Evolutionary conservation across 371 early-diverging fungal species (phyloP).

Genomic region (Smittium culicis): DNA sequence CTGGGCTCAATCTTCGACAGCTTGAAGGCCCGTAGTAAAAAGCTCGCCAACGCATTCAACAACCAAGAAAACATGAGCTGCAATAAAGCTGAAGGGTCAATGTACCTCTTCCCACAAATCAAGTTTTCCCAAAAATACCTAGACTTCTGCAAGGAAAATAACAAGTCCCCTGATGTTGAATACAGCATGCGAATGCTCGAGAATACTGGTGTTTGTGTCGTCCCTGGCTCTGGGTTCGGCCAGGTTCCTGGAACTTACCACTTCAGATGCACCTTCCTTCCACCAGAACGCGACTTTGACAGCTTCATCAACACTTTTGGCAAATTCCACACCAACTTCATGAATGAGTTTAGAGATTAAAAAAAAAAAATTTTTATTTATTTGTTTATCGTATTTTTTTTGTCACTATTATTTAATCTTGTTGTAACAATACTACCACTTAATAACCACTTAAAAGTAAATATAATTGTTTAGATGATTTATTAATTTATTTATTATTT

Average conservation of each 20-base stretch:
- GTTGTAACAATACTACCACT: neutral
- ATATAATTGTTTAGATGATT: too few species aligned
- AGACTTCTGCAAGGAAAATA: conserved; percentile 48
- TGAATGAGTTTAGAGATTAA: conserved; percentile 46
- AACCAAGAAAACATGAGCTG: conserved; percentile 70
- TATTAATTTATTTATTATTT: too few species aligned
- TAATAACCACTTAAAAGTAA: neutral
- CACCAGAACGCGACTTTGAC: conserved; percentile 82
- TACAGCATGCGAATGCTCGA: conserved; percentile 83
- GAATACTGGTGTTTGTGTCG: conserved; percentile 85
- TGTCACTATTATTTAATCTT: neutral
- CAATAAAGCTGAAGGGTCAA: conserved; percentile 80
- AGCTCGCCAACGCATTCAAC: conserved; percentile 67
- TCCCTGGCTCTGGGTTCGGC: conserved; percentile 81
- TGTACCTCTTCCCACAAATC: conserved; percentile 90
- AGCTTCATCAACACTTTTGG: conserved; percentile 57
- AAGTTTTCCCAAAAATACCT: conserved; percentile 57
- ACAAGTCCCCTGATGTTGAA: conserved; percentile 63
- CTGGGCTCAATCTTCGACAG: conserved; percentile 61
- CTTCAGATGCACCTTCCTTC: conserved; percentile 91
- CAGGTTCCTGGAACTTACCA: conserved; percentile 84
- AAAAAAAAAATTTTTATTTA: too few species aligned
- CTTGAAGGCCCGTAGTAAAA: conserved; percentile 58
- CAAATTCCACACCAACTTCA: conserved; percentile 65
- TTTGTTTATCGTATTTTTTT: too few species aligned